Evolutionary conservation across 2,329 filamentous ascomycete genomes (phyloP).

Genomic region (Claviceps spartinae): DNA sequence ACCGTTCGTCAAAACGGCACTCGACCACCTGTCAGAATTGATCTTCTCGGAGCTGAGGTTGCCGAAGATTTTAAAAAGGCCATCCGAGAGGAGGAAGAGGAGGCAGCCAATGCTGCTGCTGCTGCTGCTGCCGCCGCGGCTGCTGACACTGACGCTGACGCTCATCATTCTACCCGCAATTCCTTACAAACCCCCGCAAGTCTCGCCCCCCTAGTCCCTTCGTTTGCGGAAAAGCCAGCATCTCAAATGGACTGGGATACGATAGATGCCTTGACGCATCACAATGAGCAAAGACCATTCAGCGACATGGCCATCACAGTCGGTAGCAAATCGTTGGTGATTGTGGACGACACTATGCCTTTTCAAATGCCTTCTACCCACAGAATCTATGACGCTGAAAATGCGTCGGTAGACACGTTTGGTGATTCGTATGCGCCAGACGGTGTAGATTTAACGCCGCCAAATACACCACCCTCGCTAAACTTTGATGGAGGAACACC

Average conservation of each 20-base stretch:
- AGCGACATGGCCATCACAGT: slow-evolving; percentile 52
- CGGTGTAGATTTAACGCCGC: slow-evolving; percentile 43
- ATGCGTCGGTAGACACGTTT: slow-evolving; percentile 38
- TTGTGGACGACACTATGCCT: slow-evolving; percentile 56
- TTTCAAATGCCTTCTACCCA: slow-evolving; percentile 37
- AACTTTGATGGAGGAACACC: slow-evolving; percentile 29
- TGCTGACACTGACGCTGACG: slow-evolving; percentile 7
- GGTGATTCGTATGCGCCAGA: slow-evolving; percentile 35
- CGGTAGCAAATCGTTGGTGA: slow-evolving; percentile 83
- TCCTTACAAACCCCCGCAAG: slow-evolving; percentile 11
- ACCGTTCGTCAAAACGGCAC: slow-evolving; percentile 28
- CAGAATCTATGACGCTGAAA: slow-evolving; percentile 28
- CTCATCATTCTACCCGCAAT: slow-evolving; percentile 13
- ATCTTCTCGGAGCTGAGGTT: slow-evolving; percentile 66
- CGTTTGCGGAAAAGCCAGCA: slow-evolving; percentile 27
- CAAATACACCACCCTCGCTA: slow-evolving; percentile 43
- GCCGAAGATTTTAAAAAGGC: slow-evolving; percentile 68
- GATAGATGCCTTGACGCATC: slow-evolving; percentile 21
- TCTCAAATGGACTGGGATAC: slow-evolving; percentile 27
- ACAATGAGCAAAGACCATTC: slow-evolving; percentile 25
- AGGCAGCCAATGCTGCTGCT: not conserved
- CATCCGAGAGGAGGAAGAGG: slow-evolving; percentile 51
- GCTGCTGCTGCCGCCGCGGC: slow-evolving; percentile 20
- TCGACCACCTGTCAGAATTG: slow-evolving; percentile 53
- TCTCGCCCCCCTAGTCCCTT: slow-evolving; percentile 14